Percentiles rank a stretch among this genome's conserved stretches.
Conservation (phyloP, 2,329 filamentous ascomycete genomes). For the Cercospora zeae-maydis region DNA sequence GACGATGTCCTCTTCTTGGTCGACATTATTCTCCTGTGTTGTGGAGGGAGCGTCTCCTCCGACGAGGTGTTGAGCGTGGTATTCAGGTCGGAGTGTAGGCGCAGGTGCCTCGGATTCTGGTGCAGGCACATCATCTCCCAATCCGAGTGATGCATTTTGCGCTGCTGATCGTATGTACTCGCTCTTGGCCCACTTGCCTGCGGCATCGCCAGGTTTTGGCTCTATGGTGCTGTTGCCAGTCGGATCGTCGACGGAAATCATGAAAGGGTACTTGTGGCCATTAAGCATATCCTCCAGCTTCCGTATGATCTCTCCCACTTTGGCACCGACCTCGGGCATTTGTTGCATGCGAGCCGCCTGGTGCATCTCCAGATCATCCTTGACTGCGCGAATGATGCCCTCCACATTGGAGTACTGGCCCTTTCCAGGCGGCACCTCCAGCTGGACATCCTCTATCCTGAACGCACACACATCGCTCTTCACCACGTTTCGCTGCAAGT, state of each 20-base stretch:
- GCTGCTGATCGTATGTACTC: slow-evolving; percentile 79
- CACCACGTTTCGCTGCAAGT: slow-evolving; percentile 83
- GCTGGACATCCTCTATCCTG: slow-evolving; percentile 83
- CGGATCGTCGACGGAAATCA: slow-evolving; percentile 81
- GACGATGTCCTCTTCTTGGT: slow-evolving; percentile 67
- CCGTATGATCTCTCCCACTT: slow-evolving; percentile 72
- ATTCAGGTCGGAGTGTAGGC: slow-evolving; percentile 54
- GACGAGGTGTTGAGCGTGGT: slow-evolving; percentile 46
- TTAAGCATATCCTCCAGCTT: slow-evolving; percentile 73
- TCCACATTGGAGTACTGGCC: slow-evolving; percentile 93
- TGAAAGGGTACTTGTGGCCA: slow-evolving; percentile 79
- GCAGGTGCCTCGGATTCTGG: slow-evolving; percentile 51
- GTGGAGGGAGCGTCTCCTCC: slow-evolving; percentile 19
- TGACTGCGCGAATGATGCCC: slow-evolving; percentile 72
- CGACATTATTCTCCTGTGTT: slow-evolving; percentile 40
- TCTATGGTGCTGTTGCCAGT: slow-evolving; percentile 97
- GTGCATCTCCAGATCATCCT: slow-evolving; percentile 75
- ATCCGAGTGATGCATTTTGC: slow-evolving; percentile 81
- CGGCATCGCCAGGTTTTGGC: slow-evolving; percentile 68
- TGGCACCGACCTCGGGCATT: slow-evolving; percentile 71
- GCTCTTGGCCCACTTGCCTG: slow-evolving; percentile 84
- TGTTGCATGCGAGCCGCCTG: slow-evolving; percentile 79
- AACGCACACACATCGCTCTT: slow-evolving; percentile 86
- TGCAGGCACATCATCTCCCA: slow-evolving; percentile 51
- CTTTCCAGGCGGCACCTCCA: slow-evolving; percentile 87